Evolutionary conservation across 163 green algal genomes (phyloP), one percentile per base, ranked within the genome.

Genomic region (Prototheca cutis): DNA sequence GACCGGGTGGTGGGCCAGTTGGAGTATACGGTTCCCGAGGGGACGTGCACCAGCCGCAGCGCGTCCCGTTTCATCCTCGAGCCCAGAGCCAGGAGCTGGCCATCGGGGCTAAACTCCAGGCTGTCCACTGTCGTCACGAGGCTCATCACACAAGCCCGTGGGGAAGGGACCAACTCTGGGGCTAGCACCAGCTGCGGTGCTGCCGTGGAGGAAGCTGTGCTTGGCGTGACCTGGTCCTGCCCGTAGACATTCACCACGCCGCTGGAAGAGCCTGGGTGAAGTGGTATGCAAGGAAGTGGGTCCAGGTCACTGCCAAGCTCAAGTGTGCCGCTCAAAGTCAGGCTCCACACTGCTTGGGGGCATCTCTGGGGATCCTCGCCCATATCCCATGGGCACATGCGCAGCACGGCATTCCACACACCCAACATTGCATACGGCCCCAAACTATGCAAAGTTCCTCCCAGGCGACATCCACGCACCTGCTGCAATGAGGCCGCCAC

Each of bases 1-100:
- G 84, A 87, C 33, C 71, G 73, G 31, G 62, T 72, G 3, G 85
- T 95, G 2, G 90, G 90, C 89, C 89, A 97, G 73, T 97, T 97
- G 61, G 72, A 67, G 60, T 91, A 97, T 7, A 94, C 86, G 28
- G 84, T 94, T 23, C 59, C 49, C 7, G 75, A 81, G 3, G 84
- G 80, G 21, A 95, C 52, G 70, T 97, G 90, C 53, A 95, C 72
- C 58, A 97, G 54, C 1, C 86, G 77, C 70, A 97, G 75, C n/a
- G 87, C 59, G 47, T 96, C 87, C 24, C 76, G 80, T 74, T 90
- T 89, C 76, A 94, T 76, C 32, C 83, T 78, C 2, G 82, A 94
- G 1, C 76, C 78, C 51, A 94, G 77, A 1, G 85, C 81, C 59
- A 97, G 72, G 40, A 97, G 73, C 73, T 92, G 76, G 1, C 60